Percentiles rank a stretch among this genome's conserved stretches.
Evolutionary conservation across 2,329 filamentous ascomycete species (phyloP).

Genomic region (Aspergillus fumigatus): DNA sequence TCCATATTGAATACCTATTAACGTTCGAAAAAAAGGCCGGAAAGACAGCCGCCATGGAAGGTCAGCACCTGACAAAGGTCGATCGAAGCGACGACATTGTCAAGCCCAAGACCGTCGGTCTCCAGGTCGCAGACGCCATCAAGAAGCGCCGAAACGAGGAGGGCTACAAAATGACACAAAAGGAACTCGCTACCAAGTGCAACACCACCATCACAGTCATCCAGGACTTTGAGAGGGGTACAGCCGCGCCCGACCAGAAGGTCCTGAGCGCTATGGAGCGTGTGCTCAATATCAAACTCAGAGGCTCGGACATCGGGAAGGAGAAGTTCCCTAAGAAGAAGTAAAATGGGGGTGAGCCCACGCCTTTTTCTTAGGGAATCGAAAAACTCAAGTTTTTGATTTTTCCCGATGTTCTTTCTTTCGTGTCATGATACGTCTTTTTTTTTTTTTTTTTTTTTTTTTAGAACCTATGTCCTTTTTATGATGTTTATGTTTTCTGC

Average conservation of each 20-base stretch:
- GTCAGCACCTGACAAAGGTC: slow-evolving; percentile 95
- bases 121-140: slow-evolving; percentile 77
- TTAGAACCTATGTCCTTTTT: slow-evolving; percentile 14
- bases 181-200: slow-evolving; percentile 77
- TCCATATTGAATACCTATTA: slow-evolving; percentile 1
- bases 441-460: slow-evolving; percentile 15
- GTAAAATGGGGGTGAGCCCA: slow-evolving; percentile 34
- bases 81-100: slow-evolving; percentile 96
- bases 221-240: slow-evolving; percentile 79
- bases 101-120: slow-evolving; percentile 88
- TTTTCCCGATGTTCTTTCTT: slow-evolving; percentile 15
- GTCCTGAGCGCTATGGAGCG: slow-evolving; percentile 73
- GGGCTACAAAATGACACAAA: slow-evolving; percentile 95
- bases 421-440: slow-evolving; percentile 20
- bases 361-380: slow-evolving; percentile 20
- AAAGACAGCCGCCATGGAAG: slow-evolving; percentile 58
- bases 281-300: slow-evolving; percentile 80
- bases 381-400: slow-evolving; percentile 7
- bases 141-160: slow-evolving; percentile 71
- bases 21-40: slow-evolving; percentile 34
- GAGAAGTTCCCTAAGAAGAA: slow-evolving; percentile 78
- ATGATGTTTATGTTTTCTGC: slow-evolving; percentile 19
- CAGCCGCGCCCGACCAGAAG: slow-evolving; percentile 77
- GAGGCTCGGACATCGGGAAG: slow-evolving; percentile 78
- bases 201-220: slow-evolving; percentile 79